phyloP scores from a whole-genome alignment of 371 early-diverging fungal species.

The Mortierella polycephala region DNA sequence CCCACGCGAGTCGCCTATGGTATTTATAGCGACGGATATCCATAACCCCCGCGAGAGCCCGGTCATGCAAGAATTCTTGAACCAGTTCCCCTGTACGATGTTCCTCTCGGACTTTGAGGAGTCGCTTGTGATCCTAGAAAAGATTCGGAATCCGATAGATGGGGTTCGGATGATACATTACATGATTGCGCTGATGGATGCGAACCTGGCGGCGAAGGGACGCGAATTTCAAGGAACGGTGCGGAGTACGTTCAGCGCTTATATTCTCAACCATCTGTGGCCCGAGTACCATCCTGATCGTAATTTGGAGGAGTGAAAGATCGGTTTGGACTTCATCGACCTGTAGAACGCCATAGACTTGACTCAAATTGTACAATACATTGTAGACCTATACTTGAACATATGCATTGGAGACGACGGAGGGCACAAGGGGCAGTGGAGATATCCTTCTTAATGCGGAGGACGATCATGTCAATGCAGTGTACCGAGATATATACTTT shows the following conservation, averaged over 20 bases:
- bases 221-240: constrained; percentile 65
- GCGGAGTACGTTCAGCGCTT: constrained; percentile 65
- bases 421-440: no score
- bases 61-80: constrained; percentile 52
- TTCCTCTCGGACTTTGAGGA: constrained; percentile 64
- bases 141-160: constrained; percentile 33
- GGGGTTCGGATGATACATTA: constrained; percentile 48
- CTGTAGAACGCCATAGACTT: no score
- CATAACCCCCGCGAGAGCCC: constrained; percentile 56
- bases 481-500: no score
- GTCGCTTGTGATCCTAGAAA: constrained; percentile 15
- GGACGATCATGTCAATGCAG: no score
- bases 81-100: constrained; percentile 63
- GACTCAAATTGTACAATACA: no score
- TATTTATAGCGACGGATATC: constrained; percentile 70
- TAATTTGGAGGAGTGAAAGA: background rate
- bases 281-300: constrained; percentile 52
- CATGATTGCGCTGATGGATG: constrained; percentile 68
- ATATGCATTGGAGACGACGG: no score
- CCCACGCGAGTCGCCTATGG: constrained; percentile 52
- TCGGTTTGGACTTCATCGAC: background rate
- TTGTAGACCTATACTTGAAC: no score
- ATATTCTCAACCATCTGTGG: constrained; percentile 68
- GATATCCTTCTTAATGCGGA: no score
- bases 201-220: constrained; percentile 66